Evolutionary conservation across 1,139 yeast species (phyloP), one percentile per base, ranked within the genome.

Genomic region (Citeromyces hawaiiensis): DNA sequence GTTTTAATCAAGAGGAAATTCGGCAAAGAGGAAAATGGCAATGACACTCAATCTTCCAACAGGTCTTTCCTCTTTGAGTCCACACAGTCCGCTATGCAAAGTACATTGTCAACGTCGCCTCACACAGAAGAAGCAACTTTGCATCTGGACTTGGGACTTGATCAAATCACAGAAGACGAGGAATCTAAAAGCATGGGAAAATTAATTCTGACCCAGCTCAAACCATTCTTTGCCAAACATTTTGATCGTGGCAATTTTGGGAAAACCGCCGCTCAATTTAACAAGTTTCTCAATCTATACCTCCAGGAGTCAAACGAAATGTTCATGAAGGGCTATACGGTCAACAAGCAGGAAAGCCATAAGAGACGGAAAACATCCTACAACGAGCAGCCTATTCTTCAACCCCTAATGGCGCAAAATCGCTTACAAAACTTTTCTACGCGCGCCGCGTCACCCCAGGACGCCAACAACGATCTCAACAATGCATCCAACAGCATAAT

Each of bases 1-100:
- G 42, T 44, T 2, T 35, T 53, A 1, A 55, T 56, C 5, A 54
- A 49, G 44, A 38, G 47, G n/a, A 57, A 53, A 38, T 35, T 42
- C 18, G 23, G 25, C 19, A 33, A 36, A 18, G 30, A 35, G 15
- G 37, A 35, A 14, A 14, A n/a, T 23, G 7, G 10, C 3, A n/a
- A 11, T 11, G 30, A 18, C 14, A 15, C 36, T 3, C 23, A 34
- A 11, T 9, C 25, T n/a, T 27, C 27, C 19, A 17, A 14, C 10
- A 21, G 14, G 7, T 14, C 37, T n/a, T n/a, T 21, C n/a, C n/a
- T 35, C 15, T n/a, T 35, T 14, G 30, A 23, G 6, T 15, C 37
- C 2, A 19, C 37, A 13, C 19, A 21, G 5, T n/a, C 29, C 16
- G 8, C 16, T 17, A 16, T 15, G 11, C 36, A 34, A 13, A n/a